phyloP scores from a whole-genome alignment of 768 basidiomycete genomes.

The Candolleomyces eurysporus region DNA sequence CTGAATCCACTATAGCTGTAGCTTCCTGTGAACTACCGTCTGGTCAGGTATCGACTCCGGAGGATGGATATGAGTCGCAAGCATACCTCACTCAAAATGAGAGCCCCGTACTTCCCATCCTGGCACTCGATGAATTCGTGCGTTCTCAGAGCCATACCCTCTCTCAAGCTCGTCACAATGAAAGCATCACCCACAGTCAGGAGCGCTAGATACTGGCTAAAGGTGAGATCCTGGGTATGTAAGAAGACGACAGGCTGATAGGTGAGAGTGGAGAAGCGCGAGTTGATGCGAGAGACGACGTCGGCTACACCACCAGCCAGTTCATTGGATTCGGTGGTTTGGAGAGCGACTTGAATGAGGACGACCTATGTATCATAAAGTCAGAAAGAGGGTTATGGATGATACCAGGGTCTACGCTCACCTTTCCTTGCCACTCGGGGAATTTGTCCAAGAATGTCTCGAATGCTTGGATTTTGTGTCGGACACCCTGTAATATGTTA shows the following conservation, averaged over 20 bases:
- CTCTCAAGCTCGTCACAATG: constrained; percentile 77
- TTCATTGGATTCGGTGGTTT: constrained; percentile 78
- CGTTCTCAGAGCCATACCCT: constrained; percentile 84
- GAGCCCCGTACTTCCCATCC: constrained; percentile 61
- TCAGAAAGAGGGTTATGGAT: not conserved
- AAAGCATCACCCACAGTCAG: constrained; percentile 84
- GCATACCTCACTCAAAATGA: constrained; percentile 76
- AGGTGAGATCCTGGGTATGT: constrained; percentile 81
- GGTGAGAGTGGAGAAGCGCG: constrained; percentile 78
- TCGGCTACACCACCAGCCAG: constrained; percentile 72
- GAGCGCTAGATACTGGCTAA: constrained; percentile 81
- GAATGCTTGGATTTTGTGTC: constrained; percentile 82
- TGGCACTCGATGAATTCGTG: constrained; percentile 89
- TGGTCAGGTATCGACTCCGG: not conserved
- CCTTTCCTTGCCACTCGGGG: constrained; percentile 79
- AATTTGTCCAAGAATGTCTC: constrained; percentile 77
- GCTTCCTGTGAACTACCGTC: constrained; percentile 71
- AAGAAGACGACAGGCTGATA: constrained; percentile 88
- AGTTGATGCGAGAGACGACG: constrained; percentile 77
- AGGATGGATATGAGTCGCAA: not conserved
- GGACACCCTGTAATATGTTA: constrained; percentile 50
- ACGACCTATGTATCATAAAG: constrained; percentile 47
- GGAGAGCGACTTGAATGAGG: constrained; percentile 84
- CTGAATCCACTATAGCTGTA: constrained; percentile 87
- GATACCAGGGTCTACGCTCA: constrained; percentile 14